phyloP scores from a whole-genome alignment of 228 moss, liverwort and hornwort genomes.

The Sphagnum fallax region DNA sequence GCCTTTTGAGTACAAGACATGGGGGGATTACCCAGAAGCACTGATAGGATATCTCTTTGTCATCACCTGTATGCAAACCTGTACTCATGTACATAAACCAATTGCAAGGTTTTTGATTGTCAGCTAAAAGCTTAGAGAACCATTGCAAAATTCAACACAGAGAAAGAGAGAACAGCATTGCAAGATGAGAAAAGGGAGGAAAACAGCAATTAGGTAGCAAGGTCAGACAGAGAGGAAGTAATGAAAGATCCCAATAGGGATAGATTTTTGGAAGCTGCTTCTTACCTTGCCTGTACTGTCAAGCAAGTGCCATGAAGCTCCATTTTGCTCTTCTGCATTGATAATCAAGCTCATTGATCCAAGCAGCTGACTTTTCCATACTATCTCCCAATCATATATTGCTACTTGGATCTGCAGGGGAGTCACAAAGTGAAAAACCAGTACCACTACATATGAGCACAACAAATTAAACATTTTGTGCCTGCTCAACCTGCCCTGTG shows the following conservation, averaged over 20 bases:
- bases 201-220: background rate
- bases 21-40: constrained; percentile 44
- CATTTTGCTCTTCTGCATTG: constrained; percentile 61
- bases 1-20: too few species aligned
- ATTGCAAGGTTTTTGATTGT: too few species aligned
- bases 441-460: too few species aligned
- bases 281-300: constrained; percentile 71
- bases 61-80: constrained; percentile 78
- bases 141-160: background rate
- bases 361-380: constrained; percentile 80
- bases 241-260: background rate
- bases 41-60: constrained; percentile 67
- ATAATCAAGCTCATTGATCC: constrained; percentile 67
- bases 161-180: too few species aligned
- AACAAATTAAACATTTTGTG: too few species aligned
- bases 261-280: background rate
- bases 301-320: constrained; percentile 71
- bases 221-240: background rate
- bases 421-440: background rate
- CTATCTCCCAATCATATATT: constrained; percentile 89
- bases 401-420: constrained; percentile 60
- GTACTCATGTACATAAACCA: constrained; percentile 7
- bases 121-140: too few species aligned
- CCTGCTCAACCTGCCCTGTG: too few species aligned
- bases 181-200: background rate